A percentile compares a stretch with the other conserved stretches of the same genome.
Conservation (phyloP, 108 stramenopile species). For the Cyclotella distinguenda region DNA sequence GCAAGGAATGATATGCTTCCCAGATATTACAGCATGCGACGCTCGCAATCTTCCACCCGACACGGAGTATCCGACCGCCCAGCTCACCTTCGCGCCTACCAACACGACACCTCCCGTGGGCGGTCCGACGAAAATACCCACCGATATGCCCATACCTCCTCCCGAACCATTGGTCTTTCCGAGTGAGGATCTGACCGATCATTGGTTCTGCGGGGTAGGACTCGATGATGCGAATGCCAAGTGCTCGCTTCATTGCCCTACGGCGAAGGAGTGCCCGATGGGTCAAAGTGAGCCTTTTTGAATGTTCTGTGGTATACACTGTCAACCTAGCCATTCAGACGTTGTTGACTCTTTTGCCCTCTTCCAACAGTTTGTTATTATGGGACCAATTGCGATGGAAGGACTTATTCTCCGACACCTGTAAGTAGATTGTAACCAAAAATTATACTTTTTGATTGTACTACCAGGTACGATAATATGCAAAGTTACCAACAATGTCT, state of each 20-base stretch:
- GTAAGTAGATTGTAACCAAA: neutral
- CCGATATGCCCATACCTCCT: conserved; percentile 41
- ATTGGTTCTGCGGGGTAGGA: conserved; percentile 38
- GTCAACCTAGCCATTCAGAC: neutral
- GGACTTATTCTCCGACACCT: conserved; percentile 28
- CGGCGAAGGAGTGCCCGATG: conserved; percentile 28
- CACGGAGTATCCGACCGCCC: conserved; percentile 3
- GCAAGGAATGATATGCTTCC: conserved; percentile 24
- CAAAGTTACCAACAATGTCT: neutral
- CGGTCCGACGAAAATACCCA: conserved; percentile 40
- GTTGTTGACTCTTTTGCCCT: neutral
- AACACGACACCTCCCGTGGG: neutral
- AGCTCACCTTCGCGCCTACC: conserved; percentile 4
- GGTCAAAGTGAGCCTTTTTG: conserved; percentile 26
- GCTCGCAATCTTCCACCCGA: conserved; percentile 26
- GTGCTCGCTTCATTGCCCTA: conserved; percentile 30
- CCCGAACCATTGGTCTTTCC: conserved; percentile 40
- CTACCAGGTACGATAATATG: neutral
- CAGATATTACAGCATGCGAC: conserved; percentile 23
- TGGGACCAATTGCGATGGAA: conserved; percentile 25
- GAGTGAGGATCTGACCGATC: conserved; percentile 34
- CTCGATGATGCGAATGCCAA: conserved; percentile 23
- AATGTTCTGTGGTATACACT: neutral
- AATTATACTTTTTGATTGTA: neutral
- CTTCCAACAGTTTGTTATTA: conserved; percentile 23